These are phyloP conservation scores for Boletus edulis DNA, from an alignment of 768 basidiomycete genomes.

Conservation along the genomic window DNA sequence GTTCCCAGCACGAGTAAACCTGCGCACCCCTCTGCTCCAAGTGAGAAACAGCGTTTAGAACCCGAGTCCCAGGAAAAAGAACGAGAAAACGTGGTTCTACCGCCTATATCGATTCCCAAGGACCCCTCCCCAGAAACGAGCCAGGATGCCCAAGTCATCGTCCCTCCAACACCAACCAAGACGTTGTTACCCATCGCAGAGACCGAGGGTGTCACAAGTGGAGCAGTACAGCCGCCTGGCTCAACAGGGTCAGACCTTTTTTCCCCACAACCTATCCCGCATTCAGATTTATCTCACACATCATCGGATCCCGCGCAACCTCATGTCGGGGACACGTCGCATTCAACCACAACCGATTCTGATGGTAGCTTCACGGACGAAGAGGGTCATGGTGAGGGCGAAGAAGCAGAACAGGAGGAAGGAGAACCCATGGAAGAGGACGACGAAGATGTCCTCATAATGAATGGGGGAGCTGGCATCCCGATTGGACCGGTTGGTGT, in stretches of 20 bases:
- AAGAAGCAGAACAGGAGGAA: conserved; percentile 62
- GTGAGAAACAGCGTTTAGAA: conserved; percentile 29
- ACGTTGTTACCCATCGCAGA: conserved; percentile 58
- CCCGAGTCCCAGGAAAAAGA: conserved; percentile 32
- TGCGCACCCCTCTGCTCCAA: conserved; percentile 18
- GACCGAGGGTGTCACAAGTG: conserved; percentile 87
- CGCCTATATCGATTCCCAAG: conserved; percentile 19
- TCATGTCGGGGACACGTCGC: conserved; percentile 30
- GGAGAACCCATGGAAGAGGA: conserved; percentile 69
- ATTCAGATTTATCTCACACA: conserved; percentile 23
- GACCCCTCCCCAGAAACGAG: conserved; percentile 18
- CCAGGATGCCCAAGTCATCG: conserved; percentile 37
- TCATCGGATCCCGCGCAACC: conserved; percentile 24
- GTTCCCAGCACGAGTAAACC: conserved; percentile 20
- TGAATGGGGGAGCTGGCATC: conserved; percentile 92
- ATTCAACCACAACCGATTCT: conserved; percentile 32
- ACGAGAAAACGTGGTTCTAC: conserved; percentile 34
- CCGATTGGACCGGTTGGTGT: conserved; percentile 84
- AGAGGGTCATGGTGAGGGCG: conserved; percentile 66
- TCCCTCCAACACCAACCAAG: conserved; percentile 50
- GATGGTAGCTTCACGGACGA: conserved; percentile 53
- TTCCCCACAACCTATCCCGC: conserved; percentile 25
- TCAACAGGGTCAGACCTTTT: conserved; percentile 53
- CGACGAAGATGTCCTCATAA: conserved; percentile 86
- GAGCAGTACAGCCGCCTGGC: conserved; percentile 88